Conservation (phyloP, 257 asterid species). For the Orobanche coerulescens region DNA sequence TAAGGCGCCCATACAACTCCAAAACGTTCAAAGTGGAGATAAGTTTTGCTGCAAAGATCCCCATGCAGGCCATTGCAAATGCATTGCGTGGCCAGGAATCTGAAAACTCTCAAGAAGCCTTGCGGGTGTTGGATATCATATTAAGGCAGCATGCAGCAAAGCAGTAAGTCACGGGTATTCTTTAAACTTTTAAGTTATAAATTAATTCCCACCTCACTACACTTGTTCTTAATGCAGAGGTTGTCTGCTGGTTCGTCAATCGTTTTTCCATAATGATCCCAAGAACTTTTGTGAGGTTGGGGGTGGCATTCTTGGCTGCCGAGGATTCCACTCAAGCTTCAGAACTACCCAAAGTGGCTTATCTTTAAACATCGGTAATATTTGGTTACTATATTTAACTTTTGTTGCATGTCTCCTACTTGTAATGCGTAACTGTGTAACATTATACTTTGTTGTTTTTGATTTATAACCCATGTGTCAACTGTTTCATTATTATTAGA, state of each 20-base stretch:
- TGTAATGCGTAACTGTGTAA: not conserved
- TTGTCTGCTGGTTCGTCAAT: constrained; percentile 76
- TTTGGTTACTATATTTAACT: not conserved
- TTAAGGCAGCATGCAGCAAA: constrained; percentile 96
- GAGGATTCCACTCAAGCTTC: constrained; percentile 90
- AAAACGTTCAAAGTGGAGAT: constrained; percentile 83
- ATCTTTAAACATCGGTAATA: constrained; percentile 74
- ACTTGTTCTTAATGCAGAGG: constrained; percentile 45
- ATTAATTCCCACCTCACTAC: not conserved
- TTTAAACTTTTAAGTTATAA: not conserved
- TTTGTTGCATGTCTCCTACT: not conserved
- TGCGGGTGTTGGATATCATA: constrained; percentile 81
- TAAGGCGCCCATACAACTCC: constrained; percentile 59
- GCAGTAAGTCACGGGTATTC: constrained; percentile 48
- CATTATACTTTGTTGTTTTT: not conserved
- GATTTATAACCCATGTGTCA: not conserved
- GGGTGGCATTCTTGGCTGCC: constrained; percentile 84
- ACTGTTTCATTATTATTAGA: constrained; percentile 32
- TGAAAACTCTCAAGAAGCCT: constrained; percentile 75
- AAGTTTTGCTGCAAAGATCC: constrained; percentile 76
- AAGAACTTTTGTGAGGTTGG: constrained; percentile 71
- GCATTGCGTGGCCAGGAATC: constrained; percentile 88
- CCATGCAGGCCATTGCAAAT: constrained; percentile 75
- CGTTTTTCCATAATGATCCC: constrained; percentile 71
- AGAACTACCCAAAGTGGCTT: constrained; percentile 79